Base-by-base conservation (phyloP, 2,329 filamentous ascomycete species). In the Fusarium piperis region DNA sequence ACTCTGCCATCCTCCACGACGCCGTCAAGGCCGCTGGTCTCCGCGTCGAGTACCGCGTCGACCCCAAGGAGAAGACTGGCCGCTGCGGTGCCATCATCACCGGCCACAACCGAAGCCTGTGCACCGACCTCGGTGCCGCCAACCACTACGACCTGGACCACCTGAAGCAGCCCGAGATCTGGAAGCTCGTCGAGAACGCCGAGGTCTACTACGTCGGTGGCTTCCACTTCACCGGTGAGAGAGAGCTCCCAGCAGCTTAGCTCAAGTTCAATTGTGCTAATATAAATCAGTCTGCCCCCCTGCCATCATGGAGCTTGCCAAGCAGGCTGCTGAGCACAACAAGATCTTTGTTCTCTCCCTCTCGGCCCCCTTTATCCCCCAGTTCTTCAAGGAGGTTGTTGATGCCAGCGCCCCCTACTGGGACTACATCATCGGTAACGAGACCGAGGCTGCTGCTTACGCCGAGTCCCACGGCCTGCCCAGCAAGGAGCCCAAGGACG, bases 121-220 rank as follows among this genome's bases (percentile, higher is more conserved):
- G 92, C 87, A 99, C 96, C 70, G 94, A 98, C 79, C 92, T 99
- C 64, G 96, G 92, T 70, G 96, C 96, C 70, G 96, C 96, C 76
- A 99, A 99, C 87, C 93, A 94, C 87, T 99, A 99, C 87, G 95
- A 95, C 84, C 82, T 98, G 59, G 94, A 96, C 72, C 96, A 99
- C 83, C 85, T 99, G 82, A 94, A 97, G 90, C 90, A 91, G 81
- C 92, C 94, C 60, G 90, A 95, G 84, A 92, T 98, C 83, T 99
- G 96, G 96, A 88, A 90, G 74, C 88, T 98, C 58, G 96, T 96
- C 67, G 90, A 98, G 89, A 91, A 92, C 77, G 95, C 95, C 63
- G 89, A 95, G 80, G 88, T 93, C 78, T 98, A 92, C 88, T 99
- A 97, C 80, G 91, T 99, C 70, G 96, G 96, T 79, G 96, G 96